Conservation (phyloP, 1,139 yeast species). For the Geotrichum klebahnii region DNA sequence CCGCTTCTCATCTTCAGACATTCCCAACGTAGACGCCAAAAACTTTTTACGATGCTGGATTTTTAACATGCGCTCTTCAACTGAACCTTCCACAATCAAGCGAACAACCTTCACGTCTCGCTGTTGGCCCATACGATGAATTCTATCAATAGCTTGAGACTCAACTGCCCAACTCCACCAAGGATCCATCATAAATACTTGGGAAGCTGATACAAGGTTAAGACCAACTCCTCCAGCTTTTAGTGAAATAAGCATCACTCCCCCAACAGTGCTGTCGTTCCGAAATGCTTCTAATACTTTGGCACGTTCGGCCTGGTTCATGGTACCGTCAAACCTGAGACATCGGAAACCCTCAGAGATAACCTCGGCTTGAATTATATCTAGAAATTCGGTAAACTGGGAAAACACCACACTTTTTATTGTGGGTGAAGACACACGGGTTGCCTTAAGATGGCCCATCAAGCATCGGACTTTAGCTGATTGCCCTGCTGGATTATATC, state of each 20-base stretch:
- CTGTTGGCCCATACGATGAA: conserved; percentile 86
- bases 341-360: conserved; percentile 44
- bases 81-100: conserved; percentile 75
- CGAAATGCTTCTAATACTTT: conserved; percentile 54
- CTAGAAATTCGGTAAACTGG: conserved; percentile 81
- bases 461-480: conserved; percentile 78
- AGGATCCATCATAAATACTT: conserved; percentile 92
- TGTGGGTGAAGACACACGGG: conserved; percentile 53
- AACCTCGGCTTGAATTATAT: conserved; percentile 65
- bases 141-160: conserved; percentile 90
- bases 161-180: conserved; percentile 98
- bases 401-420: conserved; percentile 86
- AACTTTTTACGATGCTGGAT: conserved; percentile 85
- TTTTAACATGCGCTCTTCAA: conserved; percentile 85
- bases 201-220: conserved; percentile 78
- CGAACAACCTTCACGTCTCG: conserved; percentile 69
- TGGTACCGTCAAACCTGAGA: conserved; percentile 76
- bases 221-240: conserved; percentile 97
- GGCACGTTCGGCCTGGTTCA: conserved; percentile 64
- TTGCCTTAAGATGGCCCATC: conserved; percentile 51
- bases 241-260: conserved; percentile 63
- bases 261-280: not conserved
- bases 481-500: conserved; percentile 26
- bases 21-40: conserved; percentile 79
- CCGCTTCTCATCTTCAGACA: conserved; percentile 70